Conservation (phyloP, 2,329 filamentous ascomycete genomes). For the Apiospora malaysiana region DNA sequence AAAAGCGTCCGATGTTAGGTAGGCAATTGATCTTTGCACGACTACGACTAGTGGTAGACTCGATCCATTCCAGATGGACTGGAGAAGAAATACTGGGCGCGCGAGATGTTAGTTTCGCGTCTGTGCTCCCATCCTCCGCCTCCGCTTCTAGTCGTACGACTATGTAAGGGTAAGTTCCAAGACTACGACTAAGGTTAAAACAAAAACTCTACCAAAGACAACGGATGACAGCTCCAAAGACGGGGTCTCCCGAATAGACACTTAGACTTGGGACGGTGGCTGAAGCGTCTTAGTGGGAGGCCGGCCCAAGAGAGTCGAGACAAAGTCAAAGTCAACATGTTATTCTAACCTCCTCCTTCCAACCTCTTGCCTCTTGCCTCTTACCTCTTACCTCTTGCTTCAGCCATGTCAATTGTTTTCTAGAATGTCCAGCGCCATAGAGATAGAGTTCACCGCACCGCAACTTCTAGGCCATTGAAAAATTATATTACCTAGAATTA, state of each 20-base stretch:
- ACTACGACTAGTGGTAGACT: background rate
- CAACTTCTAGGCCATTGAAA: background rate
- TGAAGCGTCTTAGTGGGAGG: background rate
- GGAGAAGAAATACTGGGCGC: background rate
- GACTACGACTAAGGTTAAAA: no score
- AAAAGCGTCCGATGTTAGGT: background rate
- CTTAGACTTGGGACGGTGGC: constrained; percentile 10
- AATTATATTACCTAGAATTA: no score
- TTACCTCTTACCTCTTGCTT: background rate
- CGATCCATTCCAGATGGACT: constrained; percentile 9
- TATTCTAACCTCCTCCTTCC: constrained; percentile 14
- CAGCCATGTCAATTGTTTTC: background rate
- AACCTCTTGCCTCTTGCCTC: background rate
- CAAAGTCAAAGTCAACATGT: background rate
- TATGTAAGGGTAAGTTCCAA: no score
- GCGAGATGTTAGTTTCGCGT: background rate
- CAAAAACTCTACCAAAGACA: background rate
- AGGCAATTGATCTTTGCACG: no score
- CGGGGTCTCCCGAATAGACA: background rate
- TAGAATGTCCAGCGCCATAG: background rate
- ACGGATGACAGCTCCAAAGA: background rate
- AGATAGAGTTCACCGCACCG: background rate
- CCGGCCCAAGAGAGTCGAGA: background rate
- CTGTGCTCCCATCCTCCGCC: background rate
- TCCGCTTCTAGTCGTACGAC: no score